These are phyloP conservation scores for Xylariaceae sp. DNA, from an alignment of 2,329 filamentous ascomycete genomes.

Conservation along the genomic window DNA sequence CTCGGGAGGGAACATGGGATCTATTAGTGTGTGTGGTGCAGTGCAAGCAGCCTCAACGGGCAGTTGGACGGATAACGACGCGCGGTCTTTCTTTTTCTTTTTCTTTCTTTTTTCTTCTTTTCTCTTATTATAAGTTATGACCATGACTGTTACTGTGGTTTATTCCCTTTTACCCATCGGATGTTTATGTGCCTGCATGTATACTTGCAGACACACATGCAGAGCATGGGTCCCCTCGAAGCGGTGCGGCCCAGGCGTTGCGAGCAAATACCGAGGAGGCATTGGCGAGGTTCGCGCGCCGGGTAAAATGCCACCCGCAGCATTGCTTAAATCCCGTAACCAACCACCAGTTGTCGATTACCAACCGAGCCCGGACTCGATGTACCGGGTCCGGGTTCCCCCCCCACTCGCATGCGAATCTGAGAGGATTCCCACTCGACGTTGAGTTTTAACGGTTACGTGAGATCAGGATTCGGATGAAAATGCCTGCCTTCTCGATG, in stretches of 20 bases:
- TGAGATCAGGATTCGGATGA: too few relatives aligned
- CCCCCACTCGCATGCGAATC: slow-evolving; percentile 2
- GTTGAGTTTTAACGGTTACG: too few relatives aligned
- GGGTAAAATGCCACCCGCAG: not conserved
- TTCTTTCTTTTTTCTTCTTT: not conserved
- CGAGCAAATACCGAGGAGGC: not conserved
- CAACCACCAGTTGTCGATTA: not conserved
- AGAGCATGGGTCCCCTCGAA: not conserved
- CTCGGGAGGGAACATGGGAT: slow-evolving; percentile 1
- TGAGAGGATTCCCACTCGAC: too few relatives aligned
- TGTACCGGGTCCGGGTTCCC: not conserved
- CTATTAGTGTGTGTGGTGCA: not conserved
- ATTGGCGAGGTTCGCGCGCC: not conserved
- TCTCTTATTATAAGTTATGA: not conserved
- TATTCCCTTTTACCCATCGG: not conserved
- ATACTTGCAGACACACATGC: not conserved
- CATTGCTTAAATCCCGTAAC: not conserved
- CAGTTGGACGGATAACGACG: slow-evolving; percentile 7
- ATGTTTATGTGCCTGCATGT: not conserved
- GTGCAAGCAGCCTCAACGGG: slow-evolving; percentile 3
- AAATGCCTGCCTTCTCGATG: not conserved
- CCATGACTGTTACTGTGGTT: not conserved
- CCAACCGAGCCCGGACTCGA: not conserved
- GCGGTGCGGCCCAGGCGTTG: not conserved
- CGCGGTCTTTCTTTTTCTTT: not conserved